Conservation (phyloP, 257 asterid genomes). For the Solanum ossicruentum region DNA sequence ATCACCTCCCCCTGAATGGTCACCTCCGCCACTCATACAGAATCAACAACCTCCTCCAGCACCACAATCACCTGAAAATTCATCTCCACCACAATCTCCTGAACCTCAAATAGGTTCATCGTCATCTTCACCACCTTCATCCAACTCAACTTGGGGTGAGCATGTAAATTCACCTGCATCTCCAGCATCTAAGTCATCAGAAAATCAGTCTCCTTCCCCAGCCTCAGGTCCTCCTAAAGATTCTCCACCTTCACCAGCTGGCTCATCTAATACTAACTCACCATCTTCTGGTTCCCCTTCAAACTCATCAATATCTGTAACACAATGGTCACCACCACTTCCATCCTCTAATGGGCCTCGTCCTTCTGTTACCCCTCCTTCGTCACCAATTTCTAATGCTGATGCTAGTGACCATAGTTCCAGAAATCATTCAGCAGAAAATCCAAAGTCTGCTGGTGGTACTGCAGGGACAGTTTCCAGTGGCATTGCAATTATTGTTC, state of each 20-base stretch:
- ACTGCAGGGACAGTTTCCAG: slow-evolving; percentile 38
- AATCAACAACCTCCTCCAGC: slow-evolving; percentile 7
- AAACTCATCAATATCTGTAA: neutral
- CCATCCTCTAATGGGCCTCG: neutral
- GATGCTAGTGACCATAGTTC: slow-evolving; percentile 18
- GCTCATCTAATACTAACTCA: neutral
- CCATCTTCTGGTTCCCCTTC: neutral
- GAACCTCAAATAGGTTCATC: slow-evolving; percentile 27
- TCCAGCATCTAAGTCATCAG: neutral
- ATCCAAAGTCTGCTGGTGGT: slow-evolving; percentile 19
- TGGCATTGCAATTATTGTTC: slow-evolving; percentile 20
- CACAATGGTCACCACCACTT: slow-evolving; percentile 4
- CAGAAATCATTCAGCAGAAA: slow-evolving; percentile 17
- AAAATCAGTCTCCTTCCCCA: slow-evolving; percentile 21
- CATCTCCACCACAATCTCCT: slow-evolving; percentile 14
- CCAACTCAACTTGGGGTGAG: neutral
- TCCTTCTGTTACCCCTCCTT: slow-evolving; percentile 29
- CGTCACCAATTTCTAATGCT: slow-evolving; percentile 25
- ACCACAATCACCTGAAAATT: neutral
- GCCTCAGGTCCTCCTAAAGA: slow-evolving; percentile 18
- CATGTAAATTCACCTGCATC: neutral
- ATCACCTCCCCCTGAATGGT: slow-evolving; percentile 16
- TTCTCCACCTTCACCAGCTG: slow-evolving; percentile 30
- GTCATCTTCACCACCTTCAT: slow-evolving; percentile 7
- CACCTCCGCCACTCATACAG: slow-evolving; percentile 25